Conservation (phyloP, 352 stramenopile genomes). For the Blastocystis sp. region DNA sequence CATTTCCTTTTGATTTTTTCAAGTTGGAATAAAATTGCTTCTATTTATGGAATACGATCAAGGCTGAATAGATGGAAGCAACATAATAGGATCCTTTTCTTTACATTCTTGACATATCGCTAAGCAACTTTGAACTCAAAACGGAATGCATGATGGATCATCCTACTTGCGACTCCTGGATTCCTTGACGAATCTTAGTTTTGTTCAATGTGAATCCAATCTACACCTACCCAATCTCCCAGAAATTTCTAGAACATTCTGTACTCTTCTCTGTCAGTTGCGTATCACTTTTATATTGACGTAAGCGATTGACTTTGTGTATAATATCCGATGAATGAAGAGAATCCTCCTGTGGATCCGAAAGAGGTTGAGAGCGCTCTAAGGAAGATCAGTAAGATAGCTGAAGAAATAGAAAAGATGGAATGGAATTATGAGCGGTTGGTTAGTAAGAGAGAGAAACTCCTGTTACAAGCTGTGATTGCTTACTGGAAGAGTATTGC, state of each 20-base stretch:
- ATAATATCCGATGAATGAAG: slow-evolving; percentile 26
- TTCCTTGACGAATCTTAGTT: no score
- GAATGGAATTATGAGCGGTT: slow-evolving; percentile 52
- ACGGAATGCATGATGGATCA: no score
- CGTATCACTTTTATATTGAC: background rate
- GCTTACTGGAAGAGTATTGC: slow-evolving; percentile 52
- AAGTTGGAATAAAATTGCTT: background rate
- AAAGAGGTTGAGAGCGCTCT: slow-evolving; percentile 37
- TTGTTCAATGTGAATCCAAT: background rate
- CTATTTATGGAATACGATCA: no score
- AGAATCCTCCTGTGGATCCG: background rate
- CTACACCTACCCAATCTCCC: background rate
- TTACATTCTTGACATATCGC: no score
- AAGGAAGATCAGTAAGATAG: background rate
- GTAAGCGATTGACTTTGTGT: background rate
- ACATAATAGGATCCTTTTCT: no score
- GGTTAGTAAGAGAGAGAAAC: slow-evolving; percentile 30
- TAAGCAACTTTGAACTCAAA: no score
- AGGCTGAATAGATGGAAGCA: no score
- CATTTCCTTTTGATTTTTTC: slow-evolving; percentile 36
- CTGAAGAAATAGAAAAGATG: background rate
- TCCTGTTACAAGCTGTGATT: slow-evolving; percentile 43
- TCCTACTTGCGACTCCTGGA: no score
- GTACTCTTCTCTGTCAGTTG: background rate
- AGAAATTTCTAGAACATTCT: slow-evolving; percentile 49